phyloP scores from a whole-genome alignment of 2,329 filamentous ascomycete species.

The Macrophomina phaseolina region DNA sequence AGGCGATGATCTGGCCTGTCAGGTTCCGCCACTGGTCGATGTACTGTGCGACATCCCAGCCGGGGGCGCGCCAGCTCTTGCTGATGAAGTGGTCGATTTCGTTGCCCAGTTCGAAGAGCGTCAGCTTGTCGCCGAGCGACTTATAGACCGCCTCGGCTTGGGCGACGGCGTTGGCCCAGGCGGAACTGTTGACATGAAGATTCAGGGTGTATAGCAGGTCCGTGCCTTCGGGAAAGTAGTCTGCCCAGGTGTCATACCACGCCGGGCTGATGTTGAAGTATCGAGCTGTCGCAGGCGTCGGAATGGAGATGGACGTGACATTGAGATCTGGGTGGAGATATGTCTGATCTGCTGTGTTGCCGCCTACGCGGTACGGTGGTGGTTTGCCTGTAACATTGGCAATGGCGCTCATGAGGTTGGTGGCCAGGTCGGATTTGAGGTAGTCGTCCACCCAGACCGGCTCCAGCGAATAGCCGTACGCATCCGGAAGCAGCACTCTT shows the following conservation, averaged over 20 bases:
- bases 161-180: slow-evolving; percentile 22
- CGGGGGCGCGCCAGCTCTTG: slow-evolving; percentile 21
- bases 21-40: slow-evolving; percentile 26
- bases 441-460: slow-evolving; percentile 27
- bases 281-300: slow-evolving; percentile 12
- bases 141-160: slow-evolving; percentile 23
- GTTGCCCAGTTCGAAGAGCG: slow-evolving; percentile 23
- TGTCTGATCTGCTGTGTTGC: slow-evolving; percentile 26
- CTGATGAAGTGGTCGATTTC: slow-evolving; percentile 25
- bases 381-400: slow-evolving; percentile 24
- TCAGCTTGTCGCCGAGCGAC: slow-evolving; percentile 21
- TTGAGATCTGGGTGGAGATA: slow-evolving; percentile 25
- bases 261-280: slow-evolving; percentile 27
- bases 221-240: slow-evolving; percentile 25
- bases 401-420: slow-evolving; percentile 23
- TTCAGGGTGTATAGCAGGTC: slow-evolving; percentile 26
- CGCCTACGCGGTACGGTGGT: slow-evolving; percentile 21
- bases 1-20: slow-evolving; percentile 27
- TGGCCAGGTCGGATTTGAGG: slow-evolving; percentile 22
- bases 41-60: slow-evolving; percentile 25
- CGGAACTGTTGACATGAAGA: slow-evolving; percentile 12
- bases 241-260: slow-evolving; percentile 25
- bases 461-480: slow-evolving; percentile 26
- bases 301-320: slow-evolving; percentile 21
- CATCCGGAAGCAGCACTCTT: slow-evolving; percentile 12